These are phyloP conservation scores for Cucurbita maxima DNA, from an alignment of 306 rosid species.

Conservation along the genomic window DNA sequence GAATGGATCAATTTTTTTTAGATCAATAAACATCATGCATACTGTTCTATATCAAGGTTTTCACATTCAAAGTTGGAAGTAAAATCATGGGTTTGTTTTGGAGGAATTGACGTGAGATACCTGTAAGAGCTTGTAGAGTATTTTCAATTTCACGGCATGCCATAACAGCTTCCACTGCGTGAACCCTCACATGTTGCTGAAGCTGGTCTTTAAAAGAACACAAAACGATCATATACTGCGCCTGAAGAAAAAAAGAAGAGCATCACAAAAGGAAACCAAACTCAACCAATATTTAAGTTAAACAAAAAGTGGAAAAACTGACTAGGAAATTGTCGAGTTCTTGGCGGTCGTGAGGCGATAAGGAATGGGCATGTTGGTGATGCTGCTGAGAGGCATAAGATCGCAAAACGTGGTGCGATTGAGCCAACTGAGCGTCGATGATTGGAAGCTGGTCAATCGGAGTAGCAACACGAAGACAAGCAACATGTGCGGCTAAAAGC, in stretches of 20 bases:
- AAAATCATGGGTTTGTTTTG: background rate
- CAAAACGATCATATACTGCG: conserved; percentile 67
- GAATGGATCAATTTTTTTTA: conserved; percentile 3
- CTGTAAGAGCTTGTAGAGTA: conserved; percentile 85
- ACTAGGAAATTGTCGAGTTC: conserved; percentile 86
- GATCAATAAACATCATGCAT: background rate
- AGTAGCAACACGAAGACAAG: conserved; percentile 87
- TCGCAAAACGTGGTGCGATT: conserved; percentile 64
- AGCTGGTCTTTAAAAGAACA: conserved; percentile 90
- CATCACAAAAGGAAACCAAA: background rate
- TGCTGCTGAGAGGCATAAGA: conserved; percentile 42
- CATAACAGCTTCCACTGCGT: conserved; percentile 98
- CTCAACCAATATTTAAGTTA: background rate
- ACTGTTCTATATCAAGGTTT: background rate
- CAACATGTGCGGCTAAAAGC: conserved; percentile 69
- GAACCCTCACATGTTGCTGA: conserved; percentile 92
- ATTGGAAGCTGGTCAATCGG: conserved; percentile 89
- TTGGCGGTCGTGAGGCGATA: conserved; percentile 75
- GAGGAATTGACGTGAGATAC: conserved; percentile 16
- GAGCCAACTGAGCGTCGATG: conserved; percentile 85
- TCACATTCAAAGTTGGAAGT: background rate
- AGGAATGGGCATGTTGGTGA: conserved; percentile 38
- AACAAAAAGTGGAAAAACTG: background rate
- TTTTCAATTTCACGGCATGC: conserved; percentile 98
- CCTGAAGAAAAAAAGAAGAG: conserved; percentile 19